These are phyloP conservation scores for Aspergillus luchuensis DNA, from an alignment of 2,329 filamentous ascomycete genomes.

Conservation along the genomic window DNA sequence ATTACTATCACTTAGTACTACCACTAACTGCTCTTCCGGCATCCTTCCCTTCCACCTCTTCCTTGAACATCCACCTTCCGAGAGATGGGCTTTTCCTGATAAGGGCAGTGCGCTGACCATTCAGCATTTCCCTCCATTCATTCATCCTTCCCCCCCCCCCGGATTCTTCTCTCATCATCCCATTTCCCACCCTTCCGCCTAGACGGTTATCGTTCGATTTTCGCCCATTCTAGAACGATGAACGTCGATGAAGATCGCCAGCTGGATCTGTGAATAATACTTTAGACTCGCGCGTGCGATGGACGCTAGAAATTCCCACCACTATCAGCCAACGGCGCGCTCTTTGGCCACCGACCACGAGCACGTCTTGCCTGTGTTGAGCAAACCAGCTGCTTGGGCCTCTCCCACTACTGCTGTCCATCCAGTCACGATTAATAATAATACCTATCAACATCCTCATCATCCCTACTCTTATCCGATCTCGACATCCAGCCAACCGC, in stretches of 20 bases:
- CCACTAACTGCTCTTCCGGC: conserved; percentile 13
- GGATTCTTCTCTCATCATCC: conserved; percentile 9
- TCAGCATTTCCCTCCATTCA: conserved; percentile 25
- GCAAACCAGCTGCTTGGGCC: conserved; percentile 26
- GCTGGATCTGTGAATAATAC: conserved; percentile 22
- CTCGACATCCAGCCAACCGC: conserved; percentile 9
- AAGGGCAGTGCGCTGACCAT: conserved; percentile 32
- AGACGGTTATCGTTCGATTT: neutral
- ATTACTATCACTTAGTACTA: neutral
- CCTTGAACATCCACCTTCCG: neutral
- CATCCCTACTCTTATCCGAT: conserved; percentile 20
- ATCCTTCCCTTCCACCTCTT: conserved; percentile 15
- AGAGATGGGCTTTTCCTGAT: conserved; percentile 29
- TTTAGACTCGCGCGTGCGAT: conserved; percentile 27
- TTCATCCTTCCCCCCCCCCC: conserved; percentile 16
- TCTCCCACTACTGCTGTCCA: conserved; percentile 3
- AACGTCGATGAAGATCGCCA: conserved; percentile 23
- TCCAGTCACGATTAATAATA: conserved; percentile 11
- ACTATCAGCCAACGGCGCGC: conserved; percentile 20
- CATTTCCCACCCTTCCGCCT: conserved; percentile 2
- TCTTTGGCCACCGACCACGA: conserved; percentile 25
- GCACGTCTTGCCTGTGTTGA: conserved; percentile 33
- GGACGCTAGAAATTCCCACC: conserved; percentile 34
- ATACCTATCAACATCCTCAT: conserved; percentile 8
- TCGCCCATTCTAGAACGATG: conserved; percentile 22